Percentiles rank a stretch among this genome's conserved stretches.
Conservation (phyloP, 2,329 filamentous ascomycete species). For the Monilinia vaccinii-corymbosi region DNA sequence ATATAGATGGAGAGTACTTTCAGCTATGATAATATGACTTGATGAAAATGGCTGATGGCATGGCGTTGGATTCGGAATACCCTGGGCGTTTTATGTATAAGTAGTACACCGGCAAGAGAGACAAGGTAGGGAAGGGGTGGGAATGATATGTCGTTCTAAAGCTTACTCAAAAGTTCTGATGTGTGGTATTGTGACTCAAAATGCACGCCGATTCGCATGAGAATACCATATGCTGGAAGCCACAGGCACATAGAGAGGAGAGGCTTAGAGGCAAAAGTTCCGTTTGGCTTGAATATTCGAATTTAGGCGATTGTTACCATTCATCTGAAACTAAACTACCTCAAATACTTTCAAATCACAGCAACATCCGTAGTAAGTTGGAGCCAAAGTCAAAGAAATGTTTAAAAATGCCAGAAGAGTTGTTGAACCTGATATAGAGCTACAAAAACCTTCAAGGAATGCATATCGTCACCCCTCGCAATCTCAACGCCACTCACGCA, state of each 20-base stretch:
- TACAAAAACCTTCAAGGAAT: not conserved
- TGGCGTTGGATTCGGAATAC: conserved; percentile 11
- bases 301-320: too few species aligned
- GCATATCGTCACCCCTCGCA: not conserved
- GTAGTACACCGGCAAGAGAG: not conserved
- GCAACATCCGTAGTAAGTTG: not conserved
- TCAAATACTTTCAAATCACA: too few species aligned
- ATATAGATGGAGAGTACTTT: not conserved
- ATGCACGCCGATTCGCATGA: not conserved
- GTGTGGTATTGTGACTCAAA: not conserved
- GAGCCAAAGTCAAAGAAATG: not conserved
- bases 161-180: not conserved
- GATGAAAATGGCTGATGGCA: not conserved
- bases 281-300: too few species aligned
- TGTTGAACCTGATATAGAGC: not conserved
- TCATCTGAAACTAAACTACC: too few species aligned
- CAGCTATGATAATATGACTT: conserved; percentile 1
- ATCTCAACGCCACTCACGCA: not conserved
- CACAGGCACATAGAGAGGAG: not conserved
- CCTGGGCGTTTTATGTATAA: conserved; percentile 8
- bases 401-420: not conserved
- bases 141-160: not conserved
- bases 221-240: not conserved
- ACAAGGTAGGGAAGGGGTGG: not conserved
- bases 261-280: too few species aligned